Percentiles rank a stretch among this genome's conserved stretches.
Conservation (phyloP, 768 basidiomycete species). For the Suillus cothurnatus region DNA sequence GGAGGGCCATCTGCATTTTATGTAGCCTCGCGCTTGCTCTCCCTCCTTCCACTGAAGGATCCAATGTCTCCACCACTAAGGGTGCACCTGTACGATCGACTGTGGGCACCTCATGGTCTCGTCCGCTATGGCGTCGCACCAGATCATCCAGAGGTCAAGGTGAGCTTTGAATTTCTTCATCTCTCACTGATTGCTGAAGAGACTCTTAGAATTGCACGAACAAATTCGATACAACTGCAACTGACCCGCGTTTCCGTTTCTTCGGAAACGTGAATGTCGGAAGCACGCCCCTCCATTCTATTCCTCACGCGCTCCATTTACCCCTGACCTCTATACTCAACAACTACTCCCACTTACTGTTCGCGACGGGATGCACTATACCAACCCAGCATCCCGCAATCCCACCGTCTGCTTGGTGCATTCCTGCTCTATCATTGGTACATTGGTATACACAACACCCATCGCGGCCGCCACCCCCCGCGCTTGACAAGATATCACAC, state of each 20-base stretch:
- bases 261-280: constrained; percentile 87
- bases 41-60: constrained; percentile 46
- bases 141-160: constrained; percentile 99
- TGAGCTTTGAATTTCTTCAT: constrained; percentile 11
- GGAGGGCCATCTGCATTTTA: constrained; percentile 97
- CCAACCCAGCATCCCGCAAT: constrained; percentile 59
- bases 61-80: constrained; percentile 41
- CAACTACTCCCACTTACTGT: constrained; percentile 83
- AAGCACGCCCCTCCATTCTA: constrained; percentile 35
- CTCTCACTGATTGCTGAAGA: constrained; percentile 15
- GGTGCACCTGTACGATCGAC: constrained; percentile 88
- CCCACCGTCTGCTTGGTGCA: constrained; percentile 49
- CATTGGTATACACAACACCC: constrained; percentile 98
- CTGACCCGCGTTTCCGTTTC: constrained; percentile 82
- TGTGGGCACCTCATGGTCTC: constrained; percentile 94
- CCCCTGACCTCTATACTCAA: constrained; percentile 61
- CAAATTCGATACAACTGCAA: constrained; percentile 85
- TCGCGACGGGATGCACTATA: constrained; percentile 83
- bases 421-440: constrained; percentile 82
- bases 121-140: constrained; percentile 97
- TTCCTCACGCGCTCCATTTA: constrained; percentile 57
- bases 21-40: constrained; percentile 83
- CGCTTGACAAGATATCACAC: constrained; percentile 65
- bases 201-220: constrained; percentile 86
- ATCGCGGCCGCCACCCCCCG: constrained; percentile 57